A percentile compares a stretch with the other conserved stretches of the same genome.
phyloP scores from a whole-genome alignment of 345 rosid genomes.

The Linum trigynum region DNA sequence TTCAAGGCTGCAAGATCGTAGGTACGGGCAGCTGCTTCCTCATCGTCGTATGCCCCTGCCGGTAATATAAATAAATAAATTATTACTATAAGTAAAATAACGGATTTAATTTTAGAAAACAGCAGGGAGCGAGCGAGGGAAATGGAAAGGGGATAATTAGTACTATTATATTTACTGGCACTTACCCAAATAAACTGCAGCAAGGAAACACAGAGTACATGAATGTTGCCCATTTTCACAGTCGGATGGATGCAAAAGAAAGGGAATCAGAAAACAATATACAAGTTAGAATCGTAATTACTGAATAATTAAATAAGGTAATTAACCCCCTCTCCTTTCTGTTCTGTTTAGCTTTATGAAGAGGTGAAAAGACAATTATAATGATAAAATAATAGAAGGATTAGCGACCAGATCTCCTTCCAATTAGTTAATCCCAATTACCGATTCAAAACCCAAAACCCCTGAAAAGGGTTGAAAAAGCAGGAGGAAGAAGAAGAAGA shows the following conservation, averaged over 20 bases:
- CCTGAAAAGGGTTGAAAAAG: background rate
- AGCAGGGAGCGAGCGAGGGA: no score
- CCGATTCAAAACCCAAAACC: background rate
- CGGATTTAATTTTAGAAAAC: no score
- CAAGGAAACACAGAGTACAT: conserved; percentile 5
- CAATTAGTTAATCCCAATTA: background rate
- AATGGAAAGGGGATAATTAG: background rate
- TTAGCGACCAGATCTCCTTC: conserved; percentile 30
- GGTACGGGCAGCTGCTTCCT: conserved; percentile 88
- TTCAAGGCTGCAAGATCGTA: conserved; percentile 95
- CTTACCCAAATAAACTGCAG: conserved; percentile 86
- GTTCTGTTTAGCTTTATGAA: no score
- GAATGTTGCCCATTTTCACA: conserved; percentile 24
- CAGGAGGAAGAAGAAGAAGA: background rate
- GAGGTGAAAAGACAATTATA: background rate
- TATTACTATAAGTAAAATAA: no score
- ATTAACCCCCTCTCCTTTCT: background rate
- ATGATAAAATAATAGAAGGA: background rate
- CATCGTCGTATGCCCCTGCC: conserved; percentile 88
- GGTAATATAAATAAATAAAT: background rate
- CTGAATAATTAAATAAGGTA: background rate
- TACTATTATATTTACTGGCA: conserved; percentile 6
- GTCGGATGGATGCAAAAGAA: background rate
- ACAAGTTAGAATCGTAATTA: conserved; percentile 21
- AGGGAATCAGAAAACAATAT: conserved; percentile 15